Base-by-base conservation (phyloP, 805 yeast genomes). In the Kazachstania psychrophila region DNA sequence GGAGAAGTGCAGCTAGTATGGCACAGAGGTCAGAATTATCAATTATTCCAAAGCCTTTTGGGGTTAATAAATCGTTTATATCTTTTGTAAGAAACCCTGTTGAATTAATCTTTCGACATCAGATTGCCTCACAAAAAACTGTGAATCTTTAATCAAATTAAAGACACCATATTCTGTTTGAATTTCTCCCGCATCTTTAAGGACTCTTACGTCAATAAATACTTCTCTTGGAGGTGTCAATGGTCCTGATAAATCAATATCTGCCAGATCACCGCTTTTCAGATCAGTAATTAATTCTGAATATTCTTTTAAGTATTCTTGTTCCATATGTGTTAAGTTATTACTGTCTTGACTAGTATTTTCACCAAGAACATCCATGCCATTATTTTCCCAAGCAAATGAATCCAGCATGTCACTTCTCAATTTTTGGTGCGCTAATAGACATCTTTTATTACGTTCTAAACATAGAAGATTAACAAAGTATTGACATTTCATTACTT, bases 111-210 rank as follows among this genome's bases (percentile, higher is more conserved):
- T 65, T 53, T 89, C 96, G 6, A 92, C 98, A 52, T 92, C 98
- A 0, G 92, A 79, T 47, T 85, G 89, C 40, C 98, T 69, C 14
- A 89, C 96, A 54, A 83, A 89, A 54, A 89, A 88, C 54, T 92
- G 97, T 3, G 95, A 83, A 56, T 89, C 89, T 52, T 88, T 89
- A 3, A 94, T 84, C 45, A 92, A 64, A 50, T 88, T 88, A 63
- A 92, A 87, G 3, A 86, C 95, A 16, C 96, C 98, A 50, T 89
- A 89, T 56, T 89, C 98, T 0, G 98, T 92, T 54, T 88, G 96
- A 24, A 89, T 86, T 54, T 92, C 97, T 2, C 98, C 98, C 0
- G 95, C 96, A 51, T 89, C 94, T 55, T 82, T 82, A 35, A 89
- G 61, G 6, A 89, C 97, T 40, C 98, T 66, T 4, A 92, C 97